phyloP scores from a whole-genome alignment of 805 yeast species.

The Ogataea paraovalis region DNA sequence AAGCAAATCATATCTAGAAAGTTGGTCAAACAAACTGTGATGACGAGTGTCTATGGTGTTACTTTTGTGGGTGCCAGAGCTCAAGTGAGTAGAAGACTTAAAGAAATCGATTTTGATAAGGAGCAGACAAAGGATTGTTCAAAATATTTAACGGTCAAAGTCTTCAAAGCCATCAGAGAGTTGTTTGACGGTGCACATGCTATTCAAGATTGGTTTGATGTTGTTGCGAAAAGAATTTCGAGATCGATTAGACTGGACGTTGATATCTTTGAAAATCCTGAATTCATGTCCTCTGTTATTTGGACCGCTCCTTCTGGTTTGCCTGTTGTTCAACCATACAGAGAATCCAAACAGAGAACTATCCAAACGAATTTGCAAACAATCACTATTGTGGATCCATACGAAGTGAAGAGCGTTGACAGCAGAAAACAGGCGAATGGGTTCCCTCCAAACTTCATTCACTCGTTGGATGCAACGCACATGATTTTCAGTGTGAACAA shows the following conservation, averaged over 20 bases:
- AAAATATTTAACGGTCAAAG: constrained; percentile 69
- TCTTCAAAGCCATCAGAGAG: constrained; percentile 79
- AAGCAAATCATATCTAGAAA: constrained; percentile 72
- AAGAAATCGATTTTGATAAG: constrained; percentile 46
- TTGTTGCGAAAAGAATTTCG: constrained; percentile 75
- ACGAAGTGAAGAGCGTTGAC: constrained; percentile 74
- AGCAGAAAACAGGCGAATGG: constrained; percentile 88
- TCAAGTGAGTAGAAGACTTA: constrained; percentile 78
- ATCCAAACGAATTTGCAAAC: constrained; percentile 84
- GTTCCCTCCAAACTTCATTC: constrained; percentile 93
- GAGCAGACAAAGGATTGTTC: constrained; percentile 37
- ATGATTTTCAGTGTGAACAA: constrained; percentile 86
- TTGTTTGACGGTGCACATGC: constrained; percentile 88
- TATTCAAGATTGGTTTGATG: constrained; percentile 95
- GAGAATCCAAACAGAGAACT: constrained; percentile 60
- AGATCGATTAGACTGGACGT: constrained; percentile 70
- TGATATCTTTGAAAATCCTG: constrained; percentile 49
- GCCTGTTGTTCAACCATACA: constrained; percentile 96
- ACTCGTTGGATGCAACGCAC: constrained; percentile 94
- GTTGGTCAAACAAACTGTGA: constrained; percentile 93
- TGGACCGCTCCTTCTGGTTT: constrained; percentile 97
- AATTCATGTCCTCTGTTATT: constrained; percentile 79
- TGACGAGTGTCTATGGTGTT: constrained; percentile 98
- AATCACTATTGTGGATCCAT: constrained; percentile 86
- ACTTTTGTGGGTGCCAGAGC: constrained; percentile 90